Evolutionary conservation across 2,329 filamentous ascomycete genomes (phyloP).

Genomic region (Venturia asperata): DNA sequence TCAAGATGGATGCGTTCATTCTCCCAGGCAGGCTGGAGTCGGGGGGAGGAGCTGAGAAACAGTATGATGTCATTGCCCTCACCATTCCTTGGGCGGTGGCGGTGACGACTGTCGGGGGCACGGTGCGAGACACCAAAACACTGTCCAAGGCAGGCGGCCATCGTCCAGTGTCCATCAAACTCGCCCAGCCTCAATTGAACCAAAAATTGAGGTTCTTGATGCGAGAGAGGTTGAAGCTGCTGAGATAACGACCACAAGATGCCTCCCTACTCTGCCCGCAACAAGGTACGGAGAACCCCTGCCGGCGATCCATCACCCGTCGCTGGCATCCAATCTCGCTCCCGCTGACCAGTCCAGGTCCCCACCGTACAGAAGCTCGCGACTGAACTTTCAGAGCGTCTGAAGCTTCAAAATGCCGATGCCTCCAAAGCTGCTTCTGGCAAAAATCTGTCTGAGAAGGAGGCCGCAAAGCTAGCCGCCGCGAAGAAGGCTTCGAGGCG

Average conservation of each 20-base stretch:
- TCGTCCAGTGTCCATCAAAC: background rate
- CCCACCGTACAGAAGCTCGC: constrained; percentile 10
- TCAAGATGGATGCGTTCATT: no score
- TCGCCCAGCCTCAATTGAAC: background rate
- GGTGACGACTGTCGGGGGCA: background rate
- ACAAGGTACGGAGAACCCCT: background rate
- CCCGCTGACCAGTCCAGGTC: background rate
- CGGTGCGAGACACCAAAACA: background rate
- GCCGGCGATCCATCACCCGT: background rate
- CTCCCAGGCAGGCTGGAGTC: no score
- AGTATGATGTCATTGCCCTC: no score
- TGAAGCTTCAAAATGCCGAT: constrained; percentile 7
- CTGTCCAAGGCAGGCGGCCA: background rate
- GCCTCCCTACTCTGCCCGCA: constrained; percentile 7
- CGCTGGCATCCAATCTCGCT: background rate
- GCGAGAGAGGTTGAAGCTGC: background rate
- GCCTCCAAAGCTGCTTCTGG: constrained; percentile 5
- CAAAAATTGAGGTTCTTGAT: background rate
- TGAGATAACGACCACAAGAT: background rate
- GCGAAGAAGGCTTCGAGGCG: constrained; percentile 33
- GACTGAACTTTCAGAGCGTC: background rate
- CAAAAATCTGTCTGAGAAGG: background rate
- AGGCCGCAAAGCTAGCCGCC: background rate
- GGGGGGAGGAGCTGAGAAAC: no score
- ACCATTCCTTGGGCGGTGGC: background rate